Conservation (phyloP, 257 asterid genomes). For the Knoxia roxburghii region DNA sequence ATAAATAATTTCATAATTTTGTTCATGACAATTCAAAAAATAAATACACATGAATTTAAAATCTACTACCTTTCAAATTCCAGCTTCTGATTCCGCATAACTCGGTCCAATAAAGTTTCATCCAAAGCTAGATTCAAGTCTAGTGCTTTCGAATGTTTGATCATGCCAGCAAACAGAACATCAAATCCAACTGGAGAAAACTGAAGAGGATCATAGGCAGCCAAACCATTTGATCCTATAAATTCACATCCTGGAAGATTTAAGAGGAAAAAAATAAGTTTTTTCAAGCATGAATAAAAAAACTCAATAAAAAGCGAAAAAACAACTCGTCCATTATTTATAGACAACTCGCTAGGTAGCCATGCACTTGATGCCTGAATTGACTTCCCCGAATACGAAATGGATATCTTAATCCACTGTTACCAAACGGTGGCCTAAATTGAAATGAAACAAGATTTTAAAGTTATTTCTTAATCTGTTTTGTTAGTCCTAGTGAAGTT, state of each 20-base stretch:
- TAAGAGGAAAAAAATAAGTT: not conserved
- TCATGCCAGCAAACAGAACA: constrained; percentile 27
- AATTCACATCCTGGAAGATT: constrained; percentile 31
- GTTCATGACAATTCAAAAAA: not conserved
- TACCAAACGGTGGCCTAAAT: too few relatives aligned
- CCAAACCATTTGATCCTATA: constrained; percentile 16
- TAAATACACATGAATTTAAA: not conserved
- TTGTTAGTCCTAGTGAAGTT: too few relatives aligned
- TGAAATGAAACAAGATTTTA: too few relatives aligned
- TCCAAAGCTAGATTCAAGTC: constrained; percentile 23
- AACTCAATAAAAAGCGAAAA: too few relatives aligned
- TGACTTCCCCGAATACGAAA: too few relatives aligned
- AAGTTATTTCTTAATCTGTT: too few relatives aligned
- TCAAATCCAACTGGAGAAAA: constrained; percentile 31
- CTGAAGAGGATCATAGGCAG: constrained; percentile 17
- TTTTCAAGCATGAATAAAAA: too few relatives aligned
- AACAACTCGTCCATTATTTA: too few relatives aligned
- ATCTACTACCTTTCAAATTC: constrained; percentile 25
- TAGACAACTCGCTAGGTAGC: too few relatives aligned
- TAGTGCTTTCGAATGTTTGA: constrained; percentile 20
- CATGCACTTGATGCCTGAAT: too few relatives aligned
- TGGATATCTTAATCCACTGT: too few relatives aligned
- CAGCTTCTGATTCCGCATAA: constrained; percentile 13
- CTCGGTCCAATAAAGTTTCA: not conserved
- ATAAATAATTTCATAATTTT: not conserved